These are phyloP conservation scores for Adenanthera pavonina DNA, from an alignment of 306 rosid species.

Conservation along the genomic window DNA sequence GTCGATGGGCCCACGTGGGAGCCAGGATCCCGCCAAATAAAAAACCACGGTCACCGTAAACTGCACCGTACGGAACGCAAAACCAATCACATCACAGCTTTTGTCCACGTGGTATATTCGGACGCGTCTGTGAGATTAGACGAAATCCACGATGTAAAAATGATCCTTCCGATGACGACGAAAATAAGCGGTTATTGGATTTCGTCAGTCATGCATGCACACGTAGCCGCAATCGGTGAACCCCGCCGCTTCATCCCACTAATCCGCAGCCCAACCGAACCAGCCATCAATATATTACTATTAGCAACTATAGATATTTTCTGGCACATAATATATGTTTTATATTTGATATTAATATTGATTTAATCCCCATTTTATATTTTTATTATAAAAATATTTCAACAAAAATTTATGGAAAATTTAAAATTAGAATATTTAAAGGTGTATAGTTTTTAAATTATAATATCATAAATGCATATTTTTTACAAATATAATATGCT, in stretches of 20 bases:
- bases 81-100: neutral
- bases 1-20: neutral
- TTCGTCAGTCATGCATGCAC: constrained; percentile 46
- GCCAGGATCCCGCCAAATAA: neutral
- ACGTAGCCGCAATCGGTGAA: constrained; percentile 39
- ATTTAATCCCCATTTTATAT: too few species aligned
- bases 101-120: neutral
- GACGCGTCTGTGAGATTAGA: neutral
- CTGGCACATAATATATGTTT: too few species aligned
- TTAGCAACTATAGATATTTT: too few species aligned
- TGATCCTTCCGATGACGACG: neutral
- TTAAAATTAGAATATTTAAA: too few species aligned
- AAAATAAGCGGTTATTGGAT: constrained; percentile 32
- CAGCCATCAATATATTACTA: too few species aligned
- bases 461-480: too few species aligned
- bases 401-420: too few species aligned
- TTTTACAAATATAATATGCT: too few species aligned
- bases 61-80: neutral
- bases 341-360: too few species aligned
- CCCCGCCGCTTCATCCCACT: constrained; percentile 33
- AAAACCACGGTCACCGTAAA: neutral
- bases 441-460: too few species aligned
- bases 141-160: neutral
- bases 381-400: too few species aligned
- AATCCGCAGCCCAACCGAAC: too few species aligned